phyloP scores from a whole-genome alignment of 805 yeast genomes.

The Saccharomycopsis malanga region DNA sequence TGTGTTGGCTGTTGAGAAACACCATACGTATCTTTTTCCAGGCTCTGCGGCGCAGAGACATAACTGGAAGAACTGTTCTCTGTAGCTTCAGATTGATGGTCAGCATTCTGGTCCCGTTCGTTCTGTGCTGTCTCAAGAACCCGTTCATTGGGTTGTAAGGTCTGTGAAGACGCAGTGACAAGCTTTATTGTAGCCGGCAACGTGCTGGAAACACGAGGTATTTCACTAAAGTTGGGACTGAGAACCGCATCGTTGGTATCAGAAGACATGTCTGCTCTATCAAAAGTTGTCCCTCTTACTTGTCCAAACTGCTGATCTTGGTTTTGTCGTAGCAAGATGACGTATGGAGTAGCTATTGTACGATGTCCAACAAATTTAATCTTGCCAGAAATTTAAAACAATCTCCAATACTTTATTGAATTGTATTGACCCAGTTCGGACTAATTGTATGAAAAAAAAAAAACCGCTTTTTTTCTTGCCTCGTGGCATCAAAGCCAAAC shows the following conservation, averaged over 20 bases:
- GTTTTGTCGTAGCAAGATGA: too few relatives aligned
- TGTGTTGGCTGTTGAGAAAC: neutral
- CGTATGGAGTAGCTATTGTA: too few relatives aligned
- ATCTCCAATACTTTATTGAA: too few relatives aligned
- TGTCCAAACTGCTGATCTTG: too few relatives aligned
- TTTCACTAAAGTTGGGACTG: constrained; percentile 15
- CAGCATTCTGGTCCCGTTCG: neutral
- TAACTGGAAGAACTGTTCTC: neutral
- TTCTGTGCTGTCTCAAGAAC: constrained; percentile 1
- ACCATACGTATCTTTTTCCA: neutral
- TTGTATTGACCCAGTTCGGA: too few relatives aligned
- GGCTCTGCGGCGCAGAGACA: neutral
- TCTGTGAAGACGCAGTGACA: constrained; percentile 5
- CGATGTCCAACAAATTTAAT: too few relatives aligned
- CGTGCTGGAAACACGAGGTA: neutral
- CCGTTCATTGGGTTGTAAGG: constrained; percentile 3
- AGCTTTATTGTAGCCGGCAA: neutral
- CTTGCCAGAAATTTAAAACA: too few relatives aligned
- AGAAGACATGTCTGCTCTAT: too few relatives aligned
- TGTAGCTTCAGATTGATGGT: neutral
- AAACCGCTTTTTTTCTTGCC: too few relatives aligned
- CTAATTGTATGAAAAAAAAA: too few relatives aligned
- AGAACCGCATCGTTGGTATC: neutral
- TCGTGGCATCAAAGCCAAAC: too few relatives aligned
- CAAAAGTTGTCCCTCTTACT: too few relatives aligned